Evolutionary conservation across 441 rosid genomes (phyloP).

Genomic region (Populus hybrid): DNA sequence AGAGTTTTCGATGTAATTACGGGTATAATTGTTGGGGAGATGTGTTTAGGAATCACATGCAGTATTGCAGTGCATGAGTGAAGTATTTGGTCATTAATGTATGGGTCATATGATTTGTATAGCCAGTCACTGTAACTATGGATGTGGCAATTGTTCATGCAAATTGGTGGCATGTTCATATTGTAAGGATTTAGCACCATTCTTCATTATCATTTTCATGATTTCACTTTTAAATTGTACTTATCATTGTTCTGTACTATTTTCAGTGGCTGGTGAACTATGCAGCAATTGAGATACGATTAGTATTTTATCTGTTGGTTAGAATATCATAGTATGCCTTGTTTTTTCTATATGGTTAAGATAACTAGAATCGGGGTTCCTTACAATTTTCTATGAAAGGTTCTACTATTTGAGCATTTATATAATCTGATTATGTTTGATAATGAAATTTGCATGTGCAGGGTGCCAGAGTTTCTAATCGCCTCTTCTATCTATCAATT

Average conservation of each 20-base stretch:
- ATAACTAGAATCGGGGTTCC: background rate
- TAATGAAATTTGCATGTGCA: constrained; percentile 28
- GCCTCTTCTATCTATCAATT: constrained; percentile 83
- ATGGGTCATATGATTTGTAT: background rate
- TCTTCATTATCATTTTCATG: background rate
- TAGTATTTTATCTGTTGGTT: background rate
- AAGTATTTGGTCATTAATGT: background rate
- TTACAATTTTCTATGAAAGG: background rate
- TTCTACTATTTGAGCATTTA: background rate
- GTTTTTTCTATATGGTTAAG: background rate
- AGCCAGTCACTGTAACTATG: background rate
- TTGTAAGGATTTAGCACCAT: background rate
- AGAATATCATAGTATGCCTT: background rate
- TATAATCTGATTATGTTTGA: constrained; percentile 16
- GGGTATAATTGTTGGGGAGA: background rate
- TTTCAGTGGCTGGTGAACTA: background rate
- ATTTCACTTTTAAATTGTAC: background rate
- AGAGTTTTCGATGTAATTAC: background rate
- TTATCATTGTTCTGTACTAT: background rate
- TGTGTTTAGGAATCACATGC: background rate
- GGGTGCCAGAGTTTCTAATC: constrained; percentile 76
- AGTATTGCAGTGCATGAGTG: background rate
- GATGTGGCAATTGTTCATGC: background rate
- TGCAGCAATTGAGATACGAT: background rate
- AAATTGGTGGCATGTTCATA: background rate